Evolutionary conservation across 2,329 filamentous ascomycete genomes (phyloP), one percentile per base, ranked within the genome.

Genomic region (Samsoniella hepiali): DNA sequence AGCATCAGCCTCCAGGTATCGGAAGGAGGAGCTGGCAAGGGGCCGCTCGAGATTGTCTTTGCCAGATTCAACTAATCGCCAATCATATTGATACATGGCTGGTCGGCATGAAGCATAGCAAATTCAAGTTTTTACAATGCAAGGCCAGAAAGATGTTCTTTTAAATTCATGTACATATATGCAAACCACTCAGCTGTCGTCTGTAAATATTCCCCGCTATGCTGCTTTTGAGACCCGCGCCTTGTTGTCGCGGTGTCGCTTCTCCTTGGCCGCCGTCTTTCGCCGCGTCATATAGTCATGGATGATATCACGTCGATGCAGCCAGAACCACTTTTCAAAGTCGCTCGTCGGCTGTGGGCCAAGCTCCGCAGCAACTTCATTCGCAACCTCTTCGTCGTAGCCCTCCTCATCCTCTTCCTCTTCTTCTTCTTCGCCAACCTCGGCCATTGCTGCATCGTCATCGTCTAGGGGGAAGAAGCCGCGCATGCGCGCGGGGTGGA

Each of bases 241-340:
- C 70, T 82, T 84, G 71, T 89, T 89, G 66, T 89, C 87, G 63
- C 83, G 79, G 70, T 89, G 87, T 55, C 87, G 79, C 78, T 86
- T 88, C 74, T 88, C 85, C 79, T 90, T 90, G 38, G 82, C 79
- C 4, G 79, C 86, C 65, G 81, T 76, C 78, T 88, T 88, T 67
- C 84, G 80, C 63, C 87, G 78, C 72, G 80, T 83, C 77, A 87
- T 88, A 88, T 88, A 90, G 15, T 85, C 84, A 60, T 83, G 76
- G 70, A 88, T 90, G 60, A 88, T 76, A 45, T 89, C 84, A 1
- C 87, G 82, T 17, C 88, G 77, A 66, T 88, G 84, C 68, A 88
- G 84, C 82, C 86, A 90, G 74, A 90, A 90, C 81, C 84, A 88
- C 63, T 84, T 82, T 71, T 87, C 84, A 68, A 89, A 89, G 65